These are phyloP conservation scores for Trapa incisa DNA, from an alignment of 345 rosid genomes.

Conservation along the genomic window DNA sequence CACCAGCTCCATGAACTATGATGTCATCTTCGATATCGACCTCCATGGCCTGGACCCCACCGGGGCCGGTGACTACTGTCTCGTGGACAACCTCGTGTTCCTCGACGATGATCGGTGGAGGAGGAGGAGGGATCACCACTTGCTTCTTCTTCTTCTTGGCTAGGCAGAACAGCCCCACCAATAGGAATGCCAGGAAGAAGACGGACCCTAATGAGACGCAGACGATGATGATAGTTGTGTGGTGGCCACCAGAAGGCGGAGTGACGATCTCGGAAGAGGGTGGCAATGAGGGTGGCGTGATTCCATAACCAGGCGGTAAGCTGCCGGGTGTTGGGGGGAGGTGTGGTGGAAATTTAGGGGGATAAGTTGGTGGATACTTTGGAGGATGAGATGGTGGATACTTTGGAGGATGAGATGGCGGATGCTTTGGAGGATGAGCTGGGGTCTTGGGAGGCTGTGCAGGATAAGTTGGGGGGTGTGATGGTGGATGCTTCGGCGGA, in stretches of 20 bases:
- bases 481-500: slow-evolving; percentile 6
- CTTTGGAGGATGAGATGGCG: slow-evolving; percentile 8
- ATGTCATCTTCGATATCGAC: slow-evolving; percentile 15
- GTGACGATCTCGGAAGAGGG: slow-evolving; percentile 7
- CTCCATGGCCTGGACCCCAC: slow-evolving; percentile 7
- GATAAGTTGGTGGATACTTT: slow-evolving; percentile 1
- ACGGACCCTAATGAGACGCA: slow-evolving; percentile 20
- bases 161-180: slow-evolving; percentile 19
- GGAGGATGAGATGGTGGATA: slow-evolving; percentile 5
- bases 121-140: slow-evolving; percentile 5
- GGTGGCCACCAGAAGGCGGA: slow-evolving; percentile 13
- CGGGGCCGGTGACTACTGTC: slow-evolving; percentile 11
- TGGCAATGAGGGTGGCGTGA: background rate
- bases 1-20: slow-evolving; percentile 6
- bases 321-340: slow-evolving; percentile 1
- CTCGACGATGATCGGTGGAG: slow-evolving; percentile 7
- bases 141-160: slow-evolving; percentile 19
- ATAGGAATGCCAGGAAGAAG: slow-evolving; percentile 24
- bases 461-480: background rate
- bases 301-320: slow-evolving; percentile 6
- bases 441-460: background rate
- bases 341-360: slow-evolving; percentile 7
- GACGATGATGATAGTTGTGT: slow-evolving; percentile 15
- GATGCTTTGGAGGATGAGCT: background rate
- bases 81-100: slow-evolving; percentile 16